Conservation (phyloP, 2,329 filamentous ascomycete species). For the Penicillium sp. region DNA sequence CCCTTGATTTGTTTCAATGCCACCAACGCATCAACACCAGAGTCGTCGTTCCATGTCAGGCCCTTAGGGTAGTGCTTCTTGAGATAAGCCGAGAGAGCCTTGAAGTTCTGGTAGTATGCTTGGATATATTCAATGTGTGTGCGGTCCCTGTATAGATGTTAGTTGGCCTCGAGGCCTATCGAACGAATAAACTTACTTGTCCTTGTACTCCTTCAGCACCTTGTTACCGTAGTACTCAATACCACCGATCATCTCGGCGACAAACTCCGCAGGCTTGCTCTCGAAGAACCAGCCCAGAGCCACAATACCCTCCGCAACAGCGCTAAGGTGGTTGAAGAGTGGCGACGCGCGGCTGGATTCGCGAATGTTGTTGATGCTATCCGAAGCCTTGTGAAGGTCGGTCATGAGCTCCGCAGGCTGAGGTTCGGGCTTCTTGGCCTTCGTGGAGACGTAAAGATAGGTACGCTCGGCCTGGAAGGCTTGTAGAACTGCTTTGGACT, state of each 20-base stretch:
- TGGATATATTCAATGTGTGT: constrained; percentile 86
- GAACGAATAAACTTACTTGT: constrained; percentile 54
- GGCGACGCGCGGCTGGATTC: constrained; percentile 75
- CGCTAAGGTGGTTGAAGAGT: constrained; percentile 76
- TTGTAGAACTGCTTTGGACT: constrained; percentile 57
- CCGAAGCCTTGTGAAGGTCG: constrained; percentile 79
- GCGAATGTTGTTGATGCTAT: constrained; percentile 74
- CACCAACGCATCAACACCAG: constrained; percentile 69
- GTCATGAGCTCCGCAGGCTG: constrained; percentile 73
- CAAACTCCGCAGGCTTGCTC: constrained; percentile 76
- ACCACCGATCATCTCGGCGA: constrained; percentile 76
- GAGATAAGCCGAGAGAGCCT: constrained; percentile 76
- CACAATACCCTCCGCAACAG: constrained; percentile 86
- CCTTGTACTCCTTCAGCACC: constrained; percentile 87
- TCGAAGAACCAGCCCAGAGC: constrained; percentile 90
- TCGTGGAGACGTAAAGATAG: constrained; percentile 83
- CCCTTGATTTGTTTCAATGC: constrained; percentile 60
- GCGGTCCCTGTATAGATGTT: constrained; percentile 59
- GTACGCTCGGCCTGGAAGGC: constrained; percentile 82
- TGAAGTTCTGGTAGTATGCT: constrained; percentile 88
- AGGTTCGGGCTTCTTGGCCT: constrained; percentile 86
- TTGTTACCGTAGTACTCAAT: constrained; percentile 95
- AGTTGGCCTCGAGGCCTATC: constrained; percentile 9
- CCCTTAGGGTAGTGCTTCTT: constrained; percentile 78
- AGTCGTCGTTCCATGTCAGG: constrained; percentile 80